Conservation (phyloP, 2,329 filamentous ascomycete species). For the Dactylellina sp. region DNA sequence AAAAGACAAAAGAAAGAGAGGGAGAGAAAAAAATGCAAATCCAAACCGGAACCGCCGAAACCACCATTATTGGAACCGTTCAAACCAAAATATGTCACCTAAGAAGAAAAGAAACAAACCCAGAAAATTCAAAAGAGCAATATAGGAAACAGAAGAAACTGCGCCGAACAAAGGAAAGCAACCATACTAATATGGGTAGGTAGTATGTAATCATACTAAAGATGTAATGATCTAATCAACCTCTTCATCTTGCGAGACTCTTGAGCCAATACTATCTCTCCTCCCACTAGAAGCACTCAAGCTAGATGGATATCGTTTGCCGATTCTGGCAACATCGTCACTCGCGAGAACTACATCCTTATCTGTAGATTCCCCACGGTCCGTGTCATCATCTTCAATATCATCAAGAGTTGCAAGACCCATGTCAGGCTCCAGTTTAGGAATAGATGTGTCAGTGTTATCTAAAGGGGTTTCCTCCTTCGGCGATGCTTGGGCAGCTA, state of each 20-base stretch:
- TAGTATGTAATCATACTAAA: neutral
- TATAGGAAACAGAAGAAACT: neutral
- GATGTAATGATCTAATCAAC: constrained; percentile 18
- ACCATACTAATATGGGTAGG: no score
- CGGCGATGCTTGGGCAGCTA: neutral
- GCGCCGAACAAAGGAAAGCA: neutral
- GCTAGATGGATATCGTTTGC: constrained; percentile 46
- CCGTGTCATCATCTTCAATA: constrained; percentile 52
- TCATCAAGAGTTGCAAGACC: constrained; percentile 47
- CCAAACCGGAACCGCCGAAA: no score
- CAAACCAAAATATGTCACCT: no score
- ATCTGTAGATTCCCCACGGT: constrained; percentile 41
- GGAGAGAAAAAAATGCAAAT: constrained; percentile 2
- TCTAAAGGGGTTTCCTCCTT: constrained; percentile 10
- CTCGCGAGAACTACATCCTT: constrained; percentile 22
- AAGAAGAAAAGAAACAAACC: neutral
- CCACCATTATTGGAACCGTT: no score
- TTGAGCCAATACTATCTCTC: constrained; percentile 34
- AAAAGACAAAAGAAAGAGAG: neutral
- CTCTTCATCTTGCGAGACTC: constrained; percentile 28
- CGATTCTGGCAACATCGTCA: constrained; percentile 23
- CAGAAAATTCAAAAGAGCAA: neutral
- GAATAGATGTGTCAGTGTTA: neutral
- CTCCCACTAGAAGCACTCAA: constrained; percentile 44
- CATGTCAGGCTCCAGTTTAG: constrained; percentile 24